Conservation (phyloP, 1,284 basidiomycete genomes). For the Cystobasidiaceae sp. region DNA sequence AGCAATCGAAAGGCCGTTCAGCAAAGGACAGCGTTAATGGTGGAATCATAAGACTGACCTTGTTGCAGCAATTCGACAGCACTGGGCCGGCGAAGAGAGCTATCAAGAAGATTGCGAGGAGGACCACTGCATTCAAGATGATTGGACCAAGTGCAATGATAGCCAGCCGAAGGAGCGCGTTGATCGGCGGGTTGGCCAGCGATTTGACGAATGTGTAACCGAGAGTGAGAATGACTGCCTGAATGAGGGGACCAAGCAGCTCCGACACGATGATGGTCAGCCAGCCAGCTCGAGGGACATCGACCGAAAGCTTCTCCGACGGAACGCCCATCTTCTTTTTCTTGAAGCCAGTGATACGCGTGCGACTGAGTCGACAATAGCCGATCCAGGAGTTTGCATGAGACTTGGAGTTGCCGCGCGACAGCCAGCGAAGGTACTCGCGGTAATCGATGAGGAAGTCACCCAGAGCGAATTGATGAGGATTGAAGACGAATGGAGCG, state of each 20-base stretch:
- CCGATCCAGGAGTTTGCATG: slow-evolving; percentile 97
- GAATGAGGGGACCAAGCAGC: slow-evolving; percentile 72
- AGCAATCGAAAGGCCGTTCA: slow-evolving; percentile 29
- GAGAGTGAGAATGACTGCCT: slow-evolving; percentile 77
- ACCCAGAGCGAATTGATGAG: slow-evolving; percentile 89
- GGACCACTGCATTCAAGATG: slow-evolving; percentile 86
- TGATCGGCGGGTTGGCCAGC: slow-evolving; percentile 43
- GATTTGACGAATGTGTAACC: slow-evolving; percentile 68
- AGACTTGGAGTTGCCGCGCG: slow-evolving; percentile 72
- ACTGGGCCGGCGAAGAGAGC: slow-evolving; percentile 90
- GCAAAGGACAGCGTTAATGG: not conserved
- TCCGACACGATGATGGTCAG: slow-evolving; percentile 81
- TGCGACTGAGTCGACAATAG: slow-evolving; percentile 87
- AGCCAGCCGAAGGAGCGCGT: slow-evolving; percentile 84
- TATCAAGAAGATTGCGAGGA: slow-evolving; percentile 79
- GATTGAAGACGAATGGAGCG: slow-evolving; percentile 93
- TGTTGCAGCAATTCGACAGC: slow-evolving; percentile 59
- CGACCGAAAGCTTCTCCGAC: slow-evolving; percentile 84
- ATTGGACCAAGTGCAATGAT: slow-evolving; percentile 91
- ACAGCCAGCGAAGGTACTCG: slow-evolving; percentile 97
- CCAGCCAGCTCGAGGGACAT: slow-evolving; percentile 85
- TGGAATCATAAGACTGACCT: not conserved
- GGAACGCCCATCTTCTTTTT: slow-evolving; percentile 90
- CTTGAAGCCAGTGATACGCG: slow-evolving; percentile 96
- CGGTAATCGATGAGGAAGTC: slow-evolving; percentile 96